Percentiles rank a stretch among this genome's conserved stretches.
Conservation (phyloP, 2,329 filamentous ascomycete species). For the Botrytis hyacinthi region DNA sequence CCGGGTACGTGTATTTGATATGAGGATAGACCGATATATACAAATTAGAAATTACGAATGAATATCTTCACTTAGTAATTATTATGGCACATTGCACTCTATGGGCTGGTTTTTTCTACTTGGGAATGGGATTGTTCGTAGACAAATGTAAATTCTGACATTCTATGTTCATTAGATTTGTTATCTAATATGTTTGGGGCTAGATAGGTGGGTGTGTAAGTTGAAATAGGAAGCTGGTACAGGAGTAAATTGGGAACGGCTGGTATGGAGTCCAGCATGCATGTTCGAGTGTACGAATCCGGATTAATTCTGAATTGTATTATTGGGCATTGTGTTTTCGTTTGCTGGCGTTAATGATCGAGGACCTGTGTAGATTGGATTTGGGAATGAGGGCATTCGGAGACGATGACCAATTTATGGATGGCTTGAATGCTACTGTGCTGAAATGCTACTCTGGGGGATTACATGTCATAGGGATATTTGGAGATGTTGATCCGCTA, state of each 20-base stretch:
- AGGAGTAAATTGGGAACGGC: background rate
- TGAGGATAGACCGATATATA: background rate
- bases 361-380: background rate
- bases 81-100: background rate
- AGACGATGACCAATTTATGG: no score
- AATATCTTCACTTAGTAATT: background rate
- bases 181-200: background rate
- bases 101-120: background rate
- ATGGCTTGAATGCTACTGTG: no score
- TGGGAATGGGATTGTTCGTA: no score
- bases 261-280: background rate
- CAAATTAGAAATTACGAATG: background rate
- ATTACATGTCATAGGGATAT: no score
- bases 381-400: background rate
- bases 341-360: background rate
- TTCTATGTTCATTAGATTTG: background rate
- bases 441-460: no score
- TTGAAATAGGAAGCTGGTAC: background rate
- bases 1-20: background rate
- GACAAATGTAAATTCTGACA: background rate
- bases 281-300: background rate
- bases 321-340: background rate
- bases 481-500: no score
- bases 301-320: background rate
- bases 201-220: background rate